phyloP scores from a whole-genome alignment of 192 early-diverging fungal species.

The Mortierella hygrophila region DNA sequence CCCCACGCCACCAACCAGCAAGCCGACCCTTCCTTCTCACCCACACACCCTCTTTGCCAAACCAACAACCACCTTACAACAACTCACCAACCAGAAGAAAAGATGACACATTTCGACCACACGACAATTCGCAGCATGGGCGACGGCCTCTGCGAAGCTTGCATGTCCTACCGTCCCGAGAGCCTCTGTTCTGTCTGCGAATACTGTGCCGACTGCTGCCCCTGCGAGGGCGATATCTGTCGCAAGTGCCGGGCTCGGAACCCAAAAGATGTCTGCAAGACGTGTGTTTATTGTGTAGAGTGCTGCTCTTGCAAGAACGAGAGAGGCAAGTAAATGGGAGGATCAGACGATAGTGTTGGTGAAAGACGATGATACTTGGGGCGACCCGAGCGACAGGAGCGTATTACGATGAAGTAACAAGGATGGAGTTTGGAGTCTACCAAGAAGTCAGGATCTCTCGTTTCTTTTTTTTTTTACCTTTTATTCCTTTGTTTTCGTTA shows the following conservation, averaged over 20 bases:
- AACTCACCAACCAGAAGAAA: no score
- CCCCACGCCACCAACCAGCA: background rate
- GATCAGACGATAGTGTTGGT: no score
- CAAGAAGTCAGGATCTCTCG: no score
- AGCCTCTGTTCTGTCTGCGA: constrained; percentile 17
- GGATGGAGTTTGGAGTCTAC: no score
- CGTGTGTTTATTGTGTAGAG: constrained; percentile 3
- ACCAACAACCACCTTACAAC: background rate
- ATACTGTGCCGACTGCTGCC: constrained; percentile 13
- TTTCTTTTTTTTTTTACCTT: background rate
- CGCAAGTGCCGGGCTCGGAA: constrained; percentile 9
- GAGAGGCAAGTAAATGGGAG: background rate
- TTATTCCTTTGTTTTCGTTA: background rate
- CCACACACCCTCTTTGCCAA: background rate
- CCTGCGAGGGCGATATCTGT: constrained; percentile 9
- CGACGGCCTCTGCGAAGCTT: constrained; percentile 24
- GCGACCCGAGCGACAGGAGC: no score
- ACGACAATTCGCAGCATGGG: background rate
- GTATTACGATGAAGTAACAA: no score
- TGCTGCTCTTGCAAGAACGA: constrained; percentile 23
- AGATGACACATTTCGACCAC: background rate
- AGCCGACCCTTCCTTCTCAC: background rate
- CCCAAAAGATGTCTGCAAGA: constrained; percentile 18
- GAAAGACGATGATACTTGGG: background rate
- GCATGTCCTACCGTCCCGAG: constrained; percentile 21